Evolutionary conservation across 2,329 filamentous ascomycete species (phyloP).

Genomic region (Fusarium lateritium): DNA sequence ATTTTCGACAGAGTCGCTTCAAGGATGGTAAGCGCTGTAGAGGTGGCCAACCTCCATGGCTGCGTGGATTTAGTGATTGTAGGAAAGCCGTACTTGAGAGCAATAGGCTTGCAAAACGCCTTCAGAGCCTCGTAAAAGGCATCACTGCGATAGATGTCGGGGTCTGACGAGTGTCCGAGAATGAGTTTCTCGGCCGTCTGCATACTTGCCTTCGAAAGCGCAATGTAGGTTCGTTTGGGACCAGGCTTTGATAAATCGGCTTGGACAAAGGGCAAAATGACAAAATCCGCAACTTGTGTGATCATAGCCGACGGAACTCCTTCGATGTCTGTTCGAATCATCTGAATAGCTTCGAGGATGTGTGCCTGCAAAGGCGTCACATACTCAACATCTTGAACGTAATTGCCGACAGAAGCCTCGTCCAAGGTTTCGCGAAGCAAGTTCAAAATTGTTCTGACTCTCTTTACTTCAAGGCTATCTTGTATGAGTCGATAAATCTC

Average conservation of each 20-base stretch:
- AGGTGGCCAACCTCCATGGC: slow-evolving; percentile 87
- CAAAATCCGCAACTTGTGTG: slow-evolving; percentile 77
- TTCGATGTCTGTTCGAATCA: slow-evolving; percentile 75
- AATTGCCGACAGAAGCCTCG: slow-evolving; percentile 76
- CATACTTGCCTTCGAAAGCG: slow-evolving; percentile 88
- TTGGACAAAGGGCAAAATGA: slow-evolving; percentile 75
- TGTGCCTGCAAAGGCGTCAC: slow-evolving; percentile 80
- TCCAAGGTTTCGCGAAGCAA: slow-evolving; percentile 81
- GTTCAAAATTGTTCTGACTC: slow-evolving; percentile 76
- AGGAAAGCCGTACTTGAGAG: slow-evolving; percentile 84
- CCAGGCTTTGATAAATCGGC: slow-evolving; percentile 53
- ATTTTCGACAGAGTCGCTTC: slow-evolving; percentile 75
- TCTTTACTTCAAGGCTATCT: slow-evolving; percentile 71
- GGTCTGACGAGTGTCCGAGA: slow-evolving; percentile 70
- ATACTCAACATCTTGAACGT: slow-evolving; percentile 80
- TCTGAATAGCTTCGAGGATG: slow-evolving; percentile 76
- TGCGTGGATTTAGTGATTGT: slow-evolving; percentile 78
- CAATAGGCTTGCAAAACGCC: slow-evolving; percentile 78
- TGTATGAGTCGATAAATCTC: slow-evolving; percentile 85
- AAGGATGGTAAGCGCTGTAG: slow-evolving; percentile 77
- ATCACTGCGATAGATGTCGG: slow-evolving; percentile 78
- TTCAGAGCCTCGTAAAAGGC: slow-evolving; percentile 76
- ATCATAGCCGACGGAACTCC: slow-evolving; percentile 79
- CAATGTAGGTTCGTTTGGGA: slow-evolving; percentile 84
- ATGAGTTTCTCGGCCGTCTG: slow-evolving; percentile 74